Conservation (phyloP, 1,139 yeast genomes). For the Nakaseomyces glabratus region DNA sequence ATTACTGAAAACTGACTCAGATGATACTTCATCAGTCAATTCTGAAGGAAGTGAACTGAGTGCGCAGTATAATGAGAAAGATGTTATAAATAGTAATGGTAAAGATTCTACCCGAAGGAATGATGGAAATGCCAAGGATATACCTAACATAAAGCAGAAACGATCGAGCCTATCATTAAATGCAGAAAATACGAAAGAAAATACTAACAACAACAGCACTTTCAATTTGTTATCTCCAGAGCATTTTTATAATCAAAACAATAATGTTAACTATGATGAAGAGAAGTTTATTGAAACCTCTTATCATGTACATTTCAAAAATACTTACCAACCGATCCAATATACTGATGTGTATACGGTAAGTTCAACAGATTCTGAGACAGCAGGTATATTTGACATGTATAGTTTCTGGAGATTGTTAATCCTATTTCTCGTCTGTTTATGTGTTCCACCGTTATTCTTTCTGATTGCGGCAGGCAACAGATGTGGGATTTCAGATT, state of each 20-base stretch:
- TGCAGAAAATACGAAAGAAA: no score
- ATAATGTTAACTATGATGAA: not conserved
- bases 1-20: slow-evolving; percentile 1
- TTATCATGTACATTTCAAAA: not conserved
- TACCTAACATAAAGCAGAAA: no score
- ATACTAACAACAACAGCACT: slow-evolving; percentile 3
- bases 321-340: slow-evolving; percentile 1
- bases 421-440: slow-evolving; percentile 14
- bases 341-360: slow-evolving; percentile 1
- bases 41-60: no score
- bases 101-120: no score
- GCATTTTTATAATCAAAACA: not conserved
- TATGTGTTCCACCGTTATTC: slow-evolving; percentile 25
- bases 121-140: no score
- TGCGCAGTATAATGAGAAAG: no score
- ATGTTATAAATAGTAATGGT: no score
- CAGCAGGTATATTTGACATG: slow-evolving; percentile 9
- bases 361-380: not conserved
- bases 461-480: slow-evolving; percentile 22
- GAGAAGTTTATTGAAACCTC: slow-evolving; percentile 1
- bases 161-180: no score
- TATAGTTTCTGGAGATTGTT: slow-evolving; percentile 19
- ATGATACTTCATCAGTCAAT: no score
- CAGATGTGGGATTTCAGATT: slow-evolving; percentile 18
- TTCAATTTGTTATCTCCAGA: slow-evolving; percentile 1